Evolutionary conservation across 2,329 filamentous ascomycete genomes (phyloP), one percentile per base, ranked within the genome.

Genomic region (Cladosporium sp.): DNA sequence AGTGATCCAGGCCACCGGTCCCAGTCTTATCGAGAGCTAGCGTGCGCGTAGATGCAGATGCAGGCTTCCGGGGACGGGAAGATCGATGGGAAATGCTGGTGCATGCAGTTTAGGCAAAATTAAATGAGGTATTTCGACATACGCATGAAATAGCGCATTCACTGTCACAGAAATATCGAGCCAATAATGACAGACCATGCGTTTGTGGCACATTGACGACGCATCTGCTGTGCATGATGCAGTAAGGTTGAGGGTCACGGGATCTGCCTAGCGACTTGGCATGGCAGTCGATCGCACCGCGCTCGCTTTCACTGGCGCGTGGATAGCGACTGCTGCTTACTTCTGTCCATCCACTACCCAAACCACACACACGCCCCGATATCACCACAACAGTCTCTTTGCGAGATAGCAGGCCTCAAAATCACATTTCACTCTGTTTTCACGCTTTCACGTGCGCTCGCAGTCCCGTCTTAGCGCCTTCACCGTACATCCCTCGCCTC

Each of bases 181-280:
- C 51, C 51, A 54, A 46, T 23, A 21, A 23, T 54, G 51, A 18
- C 26, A 28, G 21, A 32, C 26, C 39, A 46, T 21, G 51, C 30
- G 30, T 32, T 54, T 8, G 26, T 28, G 11, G 49, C 23, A 18
- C 26, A 30, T 28, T n/a, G 25, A 30, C 4, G 49, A 53, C n/a
- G 26, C 25, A 53, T 30, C 39, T 46, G 39, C 39, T 46, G n/a
- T 46, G 39, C 39, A 46, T 21, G 39, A 54, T 54, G 51, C 39
- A 23, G 39, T 28, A n/a, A 62, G 53, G 59, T 54, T 53, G 46
- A 53, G 59, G 39, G 59, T 62, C 59, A 62, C 59, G 59, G 26
- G 32, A 62, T 28, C 21, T 48, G 18, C 18, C 36, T 59, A 48
- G 57, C 39, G 43, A 62, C 46, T 57, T 34, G 46, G 51, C 59